These are phyloP conservation scores for Cladophialophora bantiana DNA, from an alignment of 2,329 filamentous ascomycete genomes.

Conservation along the genomic window DNA sequence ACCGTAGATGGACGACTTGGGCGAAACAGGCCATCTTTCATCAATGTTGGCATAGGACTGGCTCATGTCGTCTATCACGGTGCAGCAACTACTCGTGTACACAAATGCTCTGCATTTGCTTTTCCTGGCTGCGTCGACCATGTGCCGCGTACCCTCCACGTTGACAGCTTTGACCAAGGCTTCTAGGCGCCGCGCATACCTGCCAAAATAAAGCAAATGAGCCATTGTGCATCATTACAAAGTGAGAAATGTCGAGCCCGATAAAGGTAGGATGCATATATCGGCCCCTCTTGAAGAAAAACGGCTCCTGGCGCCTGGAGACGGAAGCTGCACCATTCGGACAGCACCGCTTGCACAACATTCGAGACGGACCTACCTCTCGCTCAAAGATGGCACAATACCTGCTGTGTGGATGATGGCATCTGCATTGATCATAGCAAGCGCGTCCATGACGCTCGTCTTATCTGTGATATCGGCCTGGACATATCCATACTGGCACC, in stretches of 20 bases:
- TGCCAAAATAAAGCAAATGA: slow-evolving; percentile 20
- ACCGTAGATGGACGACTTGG: slow-evolving; percentile 51
- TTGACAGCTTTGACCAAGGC: slow-evolving; percentile 59
- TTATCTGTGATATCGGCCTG: slow-evolving; percentile 45
- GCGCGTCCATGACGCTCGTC: slow-evolving; percentile 43
- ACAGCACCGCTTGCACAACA: background rate
- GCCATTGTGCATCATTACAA: slow-evolving; percentile 33
- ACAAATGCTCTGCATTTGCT: slow-evolving; percentile 59
- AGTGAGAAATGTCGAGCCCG: background rate
- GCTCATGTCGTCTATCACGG: slow-evolving; percentile 59
- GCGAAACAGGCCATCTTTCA: slow-evolving; percentile 50
- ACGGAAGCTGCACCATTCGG: background rate
- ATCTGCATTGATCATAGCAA: slow-evolving; percentile 54
- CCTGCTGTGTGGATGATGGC: slow-evolving; percentile 64
- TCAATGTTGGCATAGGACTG: slow-evolving; percentile 49
- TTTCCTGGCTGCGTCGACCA: slow-evolving; percentile 56
- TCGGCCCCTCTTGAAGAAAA: background rate
- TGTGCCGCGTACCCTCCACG: slow-evolving; percentile 61
- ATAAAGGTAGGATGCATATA: background rate
- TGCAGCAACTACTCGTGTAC: slow-evolving; percentile 64
- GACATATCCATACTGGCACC: slow-evolving; percentile 28
- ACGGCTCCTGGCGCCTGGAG: background rate
- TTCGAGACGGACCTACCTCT: slow-evolving; percentile 40
- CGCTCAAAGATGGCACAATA: slow-evolving; percentile 50
- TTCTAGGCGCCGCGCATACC: slow-evolving; percentile 47